Evolutionary conservation across 1,139 yeast species (phyloP).

Genomic region (Debaryomyces udenii): DNA sequence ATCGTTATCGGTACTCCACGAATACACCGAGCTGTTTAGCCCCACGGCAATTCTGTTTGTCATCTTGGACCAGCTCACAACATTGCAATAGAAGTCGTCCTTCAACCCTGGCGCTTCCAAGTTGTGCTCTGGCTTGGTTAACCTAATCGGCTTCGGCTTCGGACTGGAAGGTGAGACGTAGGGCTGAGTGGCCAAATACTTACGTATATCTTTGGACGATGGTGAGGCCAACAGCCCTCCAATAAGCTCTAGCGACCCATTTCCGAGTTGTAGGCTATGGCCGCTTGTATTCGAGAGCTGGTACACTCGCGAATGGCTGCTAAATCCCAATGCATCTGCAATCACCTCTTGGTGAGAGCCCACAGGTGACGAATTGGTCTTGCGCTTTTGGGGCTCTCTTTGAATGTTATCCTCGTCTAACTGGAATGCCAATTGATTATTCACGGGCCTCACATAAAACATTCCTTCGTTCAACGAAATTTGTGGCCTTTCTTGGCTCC

Average conservation of each 20-base stretch:
- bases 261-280: slow-evolving; percentile 5
- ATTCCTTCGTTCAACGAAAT: slow-evolving; percentile 8
- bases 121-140: slow-evolving; percentile 12
- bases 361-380: background rate
- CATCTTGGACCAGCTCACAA: slow-evolving; percentile 70
- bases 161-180: slow-evolving; percentile 9
- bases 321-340: slow-evolving; percentile 54
- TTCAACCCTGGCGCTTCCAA: slow-evolving; percentile 76
- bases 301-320: slow-evolving; percentile 33
- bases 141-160: slow-evolving; percentile 11
- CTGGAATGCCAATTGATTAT: background rate
- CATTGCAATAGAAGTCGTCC: slow-evolving; percentile 80
- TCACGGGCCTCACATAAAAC: slow-evolving; percentile 10
- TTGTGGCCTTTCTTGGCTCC: slow-evolving; percentile 4
- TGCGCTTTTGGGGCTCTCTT: background rate
- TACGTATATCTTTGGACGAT: slow-evolving; percentile 16
- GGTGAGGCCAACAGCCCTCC: slow-evolving; percentile 20
- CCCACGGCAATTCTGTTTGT: slow-evolving; percentile 69
- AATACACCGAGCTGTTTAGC: slow-evolving; percentile 57
- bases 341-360: slow-evolving; percentile 24
- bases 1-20: slow-evolving; percentile 64
- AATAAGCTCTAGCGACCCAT: slow-evolving; percentile 16
- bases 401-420: background rate
- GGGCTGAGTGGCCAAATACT: slow-evolving; percentile 11
- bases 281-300: slow-evolving; percentile 27